Percentiles rank a stretch among this genome's conserved stretches.
phyloP scores from a whole-genome alignment of 2,329 filamentous ascomycete species.

The Magnaporthales sp. region DNA sequence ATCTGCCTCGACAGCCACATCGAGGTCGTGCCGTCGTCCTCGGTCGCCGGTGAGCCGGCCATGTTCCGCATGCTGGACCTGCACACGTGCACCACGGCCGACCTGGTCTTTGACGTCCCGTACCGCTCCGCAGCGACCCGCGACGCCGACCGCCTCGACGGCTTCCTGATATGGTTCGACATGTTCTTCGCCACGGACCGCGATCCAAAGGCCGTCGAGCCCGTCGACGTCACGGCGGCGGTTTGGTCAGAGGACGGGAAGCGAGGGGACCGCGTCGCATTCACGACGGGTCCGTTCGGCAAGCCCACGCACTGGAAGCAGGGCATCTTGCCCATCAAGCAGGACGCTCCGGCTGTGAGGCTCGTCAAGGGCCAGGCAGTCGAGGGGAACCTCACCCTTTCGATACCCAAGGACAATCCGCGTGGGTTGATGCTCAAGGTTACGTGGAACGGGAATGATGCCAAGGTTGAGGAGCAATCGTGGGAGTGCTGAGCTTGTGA shows the following conservation, averaged over 20 bases:
- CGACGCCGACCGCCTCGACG: constrained; percentile 66
- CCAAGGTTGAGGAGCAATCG: constrained; percentile 32
- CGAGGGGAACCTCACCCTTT: constrained; percentile 60
- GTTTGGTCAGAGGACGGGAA: constrained; percentile 49
- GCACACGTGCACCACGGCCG: constrained; percentile 60
- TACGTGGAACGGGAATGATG: constrained; percentile 43
- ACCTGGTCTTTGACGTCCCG: constrained; percentile 65
- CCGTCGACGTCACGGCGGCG: constrained; percentile 45
- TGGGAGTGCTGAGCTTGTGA: constrained; percentile 27
- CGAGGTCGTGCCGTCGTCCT: constrained; percentile 55
- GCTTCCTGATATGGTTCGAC: constrained; percentile 89
- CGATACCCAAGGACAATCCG: constrained; percentile 60
- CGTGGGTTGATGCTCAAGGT: constrained; percentile 58
- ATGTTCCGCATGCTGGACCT: constrained; percentile 72
- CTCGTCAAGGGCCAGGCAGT: constrained; percentile 49
- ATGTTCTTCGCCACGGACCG: constrained; percentile 69
- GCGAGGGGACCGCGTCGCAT: constrained; percentile 57
- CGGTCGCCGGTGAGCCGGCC: constrained; percentile 49
- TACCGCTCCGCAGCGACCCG: constrained; percentile 55
- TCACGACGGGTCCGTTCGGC: constrained; percentile 75
- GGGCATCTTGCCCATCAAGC: constrained; percentile 63
- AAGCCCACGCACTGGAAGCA: constrained; percentile 88
- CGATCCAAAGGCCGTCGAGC: constrained; percentile 38
- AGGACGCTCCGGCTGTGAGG: constrained; percentile 35
- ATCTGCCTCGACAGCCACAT: constrained; percentile 79